Evolutionary conservation across 805 yeast genomes (phyloP), one percentile per base, ranked within the genome.

Genomic region (Starmerella kuoi): DNA sequence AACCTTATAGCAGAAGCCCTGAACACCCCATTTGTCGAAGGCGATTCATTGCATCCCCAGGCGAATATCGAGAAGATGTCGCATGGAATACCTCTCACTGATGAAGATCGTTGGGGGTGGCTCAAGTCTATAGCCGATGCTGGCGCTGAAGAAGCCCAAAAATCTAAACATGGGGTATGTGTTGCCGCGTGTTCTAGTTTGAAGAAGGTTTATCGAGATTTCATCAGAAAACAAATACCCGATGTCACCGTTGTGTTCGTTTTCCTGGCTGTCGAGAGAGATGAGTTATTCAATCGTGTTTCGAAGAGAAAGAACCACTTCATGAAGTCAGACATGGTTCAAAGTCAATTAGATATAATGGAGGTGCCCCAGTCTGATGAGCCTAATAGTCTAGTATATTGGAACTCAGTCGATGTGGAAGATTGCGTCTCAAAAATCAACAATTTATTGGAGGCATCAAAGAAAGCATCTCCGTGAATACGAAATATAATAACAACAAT

Each of bases 31-130:
- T 86, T 73, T 56, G 60, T 86, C 11, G 98, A 91, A 60, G 98
- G 97, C 4, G 98, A 91, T 59, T 61, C 66, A 2, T 67, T 79
- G 22, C 96, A 87, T 59, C 85, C 94, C 5, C 51, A 60, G 27
- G 69, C 57, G 11, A 91, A 91, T 58, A 67, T 88, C 12, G 76
- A 69, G 17, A 91, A 91, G 60, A 91, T 91, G 98, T 61, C 80
- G 2, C 54, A 65, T 18, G 94, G 94, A 0, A 68, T 73, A 18
- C 94, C 97, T 1, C 65, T 91, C 44, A 73, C 77, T 0, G 98
- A 91, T 56, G 91, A 77, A 2, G 98, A 91, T 60, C 65, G 98
- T 46, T 82, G 88, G 87, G 87, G 72, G 1, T 91, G 98, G 98
- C 68, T 91, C 17, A 60, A 65, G 30, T 57, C 59, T 30, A 61